Conservation (phyloP, 2,329 filamentous ascomycete genomes). For the Sporothrix brunneoviolacea region DNA sequence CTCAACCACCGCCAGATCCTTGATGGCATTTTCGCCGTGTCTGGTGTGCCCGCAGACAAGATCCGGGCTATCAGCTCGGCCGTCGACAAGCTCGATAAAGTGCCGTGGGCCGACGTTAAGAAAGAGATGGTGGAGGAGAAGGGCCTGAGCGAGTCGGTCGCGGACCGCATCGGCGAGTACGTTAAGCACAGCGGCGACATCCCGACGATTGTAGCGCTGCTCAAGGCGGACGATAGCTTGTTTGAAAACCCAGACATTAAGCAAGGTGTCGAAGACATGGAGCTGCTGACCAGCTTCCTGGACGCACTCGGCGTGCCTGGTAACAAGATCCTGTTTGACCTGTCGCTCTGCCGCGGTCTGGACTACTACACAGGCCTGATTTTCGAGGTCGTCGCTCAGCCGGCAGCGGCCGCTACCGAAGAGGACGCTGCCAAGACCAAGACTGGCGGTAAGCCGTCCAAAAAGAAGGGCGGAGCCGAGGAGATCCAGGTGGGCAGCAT, state of each 20-base stretch:
- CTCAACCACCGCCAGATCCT: conserved; percentile 93
- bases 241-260: conserved; percentile 67
- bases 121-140: conserved; percentile 94
- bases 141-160: conserved; percentile 66
- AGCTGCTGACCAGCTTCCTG: conserved; percentile 73
- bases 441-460: conserved; percentile 22
- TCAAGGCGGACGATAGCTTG: conserved; percentile 62
- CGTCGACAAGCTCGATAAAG: conserved; percentile 91
- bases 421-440: too few species aligned
- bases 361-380: conserved; percentile 65
- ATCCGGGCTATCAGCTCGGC: conserved; percentile 85
- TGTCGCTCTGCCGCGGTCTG: conserved; percentile 74
- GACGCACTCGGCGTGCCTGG: conserved; percentile 63
- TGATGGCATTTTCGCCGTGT: conserved; percentile 86
- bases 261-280: conserved; percentile 74
- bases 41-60: conserved; percentile 80
- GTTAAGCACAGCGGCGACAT: conserved; percentile 37
- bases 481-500: conserved; percentile 70
- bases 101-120: conserved; percentile 81
- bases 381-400: conserved; percentile 59
- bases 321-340: conserved; percentile 76
- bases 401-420: conserved; percentile 26
- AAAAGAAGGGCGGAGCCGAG: conserved; percentile 12
- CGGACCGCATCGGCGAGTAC: conserved; percentile 81
- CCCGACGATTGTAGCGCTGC: conserved; percentile 62